Conservation (phyloP, 257 asterid species). For the Solanum chmielewskii region DNA sequence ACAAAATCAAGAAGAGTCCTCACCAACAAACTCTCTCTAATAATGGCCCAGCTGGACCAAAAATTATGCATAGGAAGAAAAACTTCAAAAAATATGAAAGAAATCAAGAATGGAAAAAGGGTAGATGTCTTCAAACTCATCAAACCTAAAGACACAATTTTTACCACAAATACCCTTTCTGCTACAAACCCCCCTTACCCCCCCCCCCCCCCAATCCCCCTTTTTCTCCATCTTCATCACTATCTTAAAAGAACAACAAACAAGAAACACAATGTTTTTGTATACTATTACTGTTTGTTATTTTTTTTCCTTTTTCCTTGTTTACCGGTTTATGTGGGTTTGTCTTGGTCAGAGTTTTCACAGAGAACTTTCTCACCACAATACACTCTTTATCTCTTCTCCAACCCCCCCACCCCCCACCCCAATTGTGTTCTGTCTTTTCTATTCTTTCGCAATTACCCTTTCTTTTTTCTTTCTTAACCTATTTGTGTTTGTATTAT, state of each 20-base stretch:
- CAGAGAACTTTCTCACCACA: slow-evolving; percentile 53
- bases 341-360: slow-evolving; percentile 69
- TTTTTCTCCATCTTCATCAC: slow-evolving; percentile 40
- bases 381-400: slow-evolving; percentile 5
- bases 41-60: slow-evolving; percentile 53
- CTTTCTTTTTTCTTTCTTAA: not conserved
- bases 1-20: slow-evolving; percentile 13
- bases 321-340: slow-evolving; percentile 47
- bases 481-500: slow-evolving; percentile 4
- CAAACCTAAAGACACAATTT: slow-evolving; percentile 22
- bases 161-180: slow-evolving; percentile 79
- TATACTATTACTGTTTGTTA: not conserved
- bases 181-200: slow-evolving; percentile 20
- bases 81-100: slow-evolving; percentile 2
- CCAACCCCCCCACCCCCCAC: not conserved
- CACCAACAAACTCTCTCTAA: slow-evolving; percentile 8
- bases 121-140: slow-evolving; percentile 27
- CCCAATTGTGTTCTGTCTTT: slow-evolving; percentile 1
- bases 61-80: slow-evolving; percentile 8
- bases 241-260: slow-evolving; percentile 11
- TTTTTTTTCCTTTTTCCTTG: not conserved
- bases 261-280: slow-evolving; percentile 6
- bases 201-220: not conserved
- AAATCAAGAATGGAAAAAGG: not conserved
- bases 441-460: slow-evolving; percentile 14